Percentiles rank a stretch among this genome's conserved stretches.
Evolutionary conservation across 2,329 filamentous ascomycete genomes (phyloP).

Genomic region (Pestalotiopsis sp.): DNA sequence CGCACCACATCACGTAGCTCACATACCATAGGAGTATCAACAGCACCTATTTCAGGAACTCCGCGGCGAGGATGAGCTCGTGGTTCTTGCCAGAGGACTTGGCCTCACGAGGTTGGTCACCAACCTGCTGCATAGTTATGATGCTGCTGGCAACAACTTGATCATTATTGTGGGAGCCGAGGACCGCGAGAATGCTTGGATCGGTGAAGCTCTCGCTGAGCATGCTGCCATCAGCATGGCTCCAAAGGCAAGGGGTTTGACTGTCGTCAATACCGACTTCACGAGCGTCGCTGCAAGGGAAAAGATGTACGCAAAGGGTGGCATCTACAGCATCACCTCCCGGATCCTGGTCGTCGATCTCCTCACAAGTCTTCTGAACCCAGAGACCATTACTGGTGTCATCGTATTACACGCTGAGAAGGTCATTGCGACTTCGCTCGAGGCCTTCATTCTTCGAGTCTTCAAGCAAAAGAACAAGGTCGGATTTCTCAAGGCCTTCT

Average conservation of each 20-base stretch:
- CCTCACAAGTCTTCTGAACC: constrained; percentile 78
- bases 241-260: constrained; percentile 80
- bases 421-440: constrained; percentile 81
- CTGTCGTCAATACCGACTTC: constrained; percentile 90
- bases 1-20: constrained; percentile 11
- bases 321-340: constrained; percentile 94
- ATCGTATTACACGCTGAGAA: constrained; percentile 88
- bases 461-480: constrained; percentile 93
- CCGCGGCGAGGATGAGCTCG: constrained; percentile 87
- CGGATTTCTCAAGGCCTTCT: constrained; percentile 95
- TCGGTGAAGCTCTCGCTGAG: constrained; percentile 93
- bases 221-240: constrained; percentile 89
- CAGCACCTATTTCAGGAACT: constrained; percentile 93
- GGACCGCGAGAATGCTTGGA: constrained; percentile 94
- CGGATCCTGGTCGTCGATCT: constrained; percentile 94
- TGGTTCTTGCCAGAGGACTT: constrained; percentile 88
- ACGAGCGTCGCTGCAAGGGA: constrained; percentile 86
- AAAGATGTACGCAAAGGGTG: constrained; percentile 87
- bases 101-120: constrained; percentile 90
- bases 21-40: constrained; percentile 72
- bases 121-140: constrained; percentile 96
- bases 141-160: constrained; percentile 92
- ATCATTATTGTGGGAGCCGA: constrained; percentile 88
- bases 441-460: constrained; percentile 93
- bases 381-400: constrained; percentile 84